Conservation (phyloP, 768 basidiomycete genomes). For the Leccinum pellstonianum region DNA sequence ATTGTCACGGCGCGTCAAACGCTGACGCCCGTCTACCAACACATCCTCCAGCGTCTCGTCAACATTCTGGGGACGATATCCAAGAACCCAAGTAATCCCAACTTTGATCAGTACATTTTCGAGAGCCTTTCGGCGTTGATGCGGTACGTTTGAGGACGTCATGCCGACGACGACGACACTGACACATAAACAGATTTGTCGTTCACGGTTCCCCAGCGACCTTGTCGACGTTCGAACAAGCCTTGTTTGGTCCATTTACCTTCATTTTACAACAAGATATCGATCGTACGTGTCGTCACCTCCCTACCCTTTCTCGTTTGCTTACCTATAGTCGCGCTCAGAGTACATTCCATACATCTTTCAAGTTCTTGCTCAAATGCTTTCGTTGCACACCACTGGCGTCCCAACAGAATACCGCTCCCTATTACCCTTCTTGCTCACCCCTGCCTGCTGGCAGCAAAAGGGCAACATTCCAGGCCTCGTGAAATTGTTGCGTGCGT, state of each 20-base stretch:
- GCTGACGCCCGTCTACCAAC: constrained; percentile 65
- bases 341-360: constrained; percentile 98
- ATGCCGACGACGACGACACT: background rate
- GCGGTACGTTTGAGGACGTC: constrained; percentile 48
- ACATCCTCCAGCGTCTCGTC: constrained; percentile 71
- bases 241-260: constrained; percentile 85
- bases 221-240: constrained; percentile 72
- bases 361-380: constrained; percentile 95
- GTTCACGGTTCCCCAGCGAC: constrained; percentile 67
- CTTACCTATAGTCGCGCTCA: background rate
- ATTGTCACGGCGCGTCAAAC: constrained; percentile 85
- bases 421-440: constrained; percentile 80
- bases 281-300: constrained; percentile 57
- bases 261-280: constrained; percentile 90
- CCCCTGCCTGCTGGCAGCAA: constrained; percentile 86
- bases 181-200: constrained; percentile 60
- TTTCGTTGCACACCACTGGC: constrained; percentile 67
- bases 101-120: constrained; percentile 97
- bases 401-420: constrained; percentile 77
- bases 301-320: background rate
- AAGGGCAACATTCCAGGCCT: constrained; percentile 94
- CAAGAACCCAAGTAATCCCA: constrained; percentile 96
- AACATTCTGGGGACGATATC: constrained; percentile 83
- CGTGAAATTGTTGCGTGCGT: constrained; percentile 83
- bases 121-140: constrained; percentile 94